A percentile compares a stretch with the other conserved stretches of the same genome.
These are phyloP conservation scores for Candida silvatica DNA, from an alignment of 805 yeast genomes.

Conservation along the genomic window DNA sequence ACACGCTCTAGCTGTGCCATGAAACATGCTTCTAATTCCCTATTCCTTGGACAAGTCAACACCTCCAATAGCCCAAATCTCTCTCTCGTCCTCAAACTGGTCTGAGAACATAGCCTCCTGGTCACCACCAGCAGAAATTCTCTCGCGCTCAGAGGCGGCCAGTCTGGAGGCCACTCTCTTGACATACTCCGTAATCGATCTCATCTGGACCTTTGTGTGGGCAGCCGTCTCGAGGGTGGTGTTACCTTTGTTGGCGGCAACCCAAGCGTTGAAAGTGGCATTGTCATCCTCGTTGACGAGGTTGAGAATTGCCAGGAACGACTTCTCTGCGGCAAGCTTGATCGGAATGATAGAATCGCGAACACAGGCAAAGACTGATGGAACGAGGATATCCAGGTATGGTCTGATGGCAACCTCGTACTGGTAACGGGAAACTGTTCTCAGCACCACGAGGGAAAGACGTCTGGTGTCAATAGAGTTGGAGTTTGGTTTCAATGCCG, in stretches of 20 bases:
- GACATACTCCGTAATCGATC: conserved; percentile 84
- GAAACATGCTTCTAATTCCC: too few species aligned
- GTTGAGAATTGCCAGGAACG: conserved; percentile 63
- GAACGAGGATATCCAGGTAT: conserved; percentile 48
- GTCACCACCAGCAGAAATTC: conserved; percentile 86
- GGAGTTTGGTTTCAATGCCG: conserved; percentile 44
- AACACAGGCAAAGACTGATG: conserved; percentile 72
- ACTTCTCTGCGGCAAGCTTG: conserved; percentile 90
- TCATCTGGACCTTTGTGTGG: conserved; percentile 41
- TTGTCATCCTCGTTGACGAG: conserved; percentile 59
- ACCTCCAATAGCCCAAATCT: conserved; percentile 84
- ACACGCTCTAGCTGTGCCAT: too few species aligned
- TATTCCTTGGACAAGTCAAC: conserved; percentile 34
- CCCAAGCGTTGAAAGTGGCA: conserved; percentile 57
- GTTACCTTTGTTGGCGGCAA: conserved; percentile 29
- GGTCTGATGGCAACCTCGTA: conserved; percentile 42
- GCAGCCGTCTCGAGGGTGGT: conserved; percentile 32
- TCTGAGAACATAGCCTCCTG: conserved; percentile 79
- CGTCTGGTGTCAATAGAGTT: conserved; percentile 73
- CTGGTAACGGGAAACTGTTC: conserved; percentile 66
- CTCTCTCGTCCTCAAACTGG: conserved; percentile 75
- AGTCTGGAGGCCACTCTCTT: conserved; percentile 84
- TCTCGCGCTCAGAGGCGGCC: conserved; percentile 80
- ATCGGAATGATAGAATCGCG: conserved; percentile 88
- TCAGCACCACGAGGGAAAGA: conserved; percentile 60